Evolutionary conservation across 2,329 filamentous ascomycete species (phyloP).

Genomic region (Phialophora macrospora): DNA sequence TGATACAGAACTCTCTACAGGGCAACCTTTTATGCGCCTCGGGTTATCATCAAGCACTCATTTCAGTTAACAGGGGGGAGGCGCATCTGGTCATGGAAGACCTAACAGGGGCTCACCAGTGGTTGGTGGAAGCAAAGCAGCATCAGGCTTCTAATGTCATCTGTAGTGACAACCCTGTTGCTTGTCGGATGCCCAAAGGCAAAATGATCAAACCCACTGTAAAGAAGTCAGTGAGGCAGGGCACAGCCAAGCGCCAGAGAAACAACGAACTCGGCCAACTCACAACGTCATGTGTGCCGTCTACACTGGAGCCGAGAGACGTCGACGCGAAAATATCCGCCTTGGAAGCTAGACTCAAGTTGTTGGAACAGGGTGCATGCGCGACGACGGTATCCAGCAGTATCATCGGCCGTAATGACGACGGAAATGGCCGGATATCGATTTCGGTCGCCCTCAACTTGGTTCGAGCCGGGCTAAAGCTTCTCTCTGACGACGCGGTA

Average conservation of each 20-base stretch:
- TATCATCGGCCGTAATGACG: slow-evolving; percentile 67
- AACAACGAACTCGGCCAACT: background rate
- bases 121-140: slow-evolving; percentile 17
- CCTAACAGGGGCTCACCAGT: slow-evolving; percentile 12
- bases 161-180: background rate
- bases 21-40: background rate
- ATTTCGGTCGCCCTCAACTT: slow-evolving; percentile 48
- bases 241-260: slow-evolving; percentile 13
- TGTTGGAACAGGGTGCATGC: slow-evolving; percentile 45
- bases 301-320: slow-evolving; percentile 4
- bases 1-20: background rate
- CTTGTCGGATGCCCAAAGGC: background rate
- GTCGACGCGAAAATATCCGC: slow-evolving; percentile 8
- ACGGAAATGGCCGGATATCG: slow-evolving; percentile 66
- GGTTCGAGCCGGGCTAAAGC: slow-evolving; percentile 63
- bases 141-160: background rate
- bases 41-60: slow-evolving; percentile 1
- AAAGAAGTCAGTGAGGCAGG: slow-evolving; percentile 18
- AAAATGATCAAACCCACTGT: background rate
- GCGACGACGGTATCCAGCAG: slow-evolving; percentile 38
- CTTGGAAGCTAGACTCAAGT: slow-evolving; percentile 42
- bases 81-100: slow-evolving; percentile 21
- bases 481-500: slow-evolving; percentile 63
- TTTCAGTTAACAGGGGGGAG: slow-evolving; percentile 26
- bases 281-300: background rate